phyloP scores from a whole-genome alignment of 257 asterid genomes.

The Fraxinus quadrangulata region DNA sequence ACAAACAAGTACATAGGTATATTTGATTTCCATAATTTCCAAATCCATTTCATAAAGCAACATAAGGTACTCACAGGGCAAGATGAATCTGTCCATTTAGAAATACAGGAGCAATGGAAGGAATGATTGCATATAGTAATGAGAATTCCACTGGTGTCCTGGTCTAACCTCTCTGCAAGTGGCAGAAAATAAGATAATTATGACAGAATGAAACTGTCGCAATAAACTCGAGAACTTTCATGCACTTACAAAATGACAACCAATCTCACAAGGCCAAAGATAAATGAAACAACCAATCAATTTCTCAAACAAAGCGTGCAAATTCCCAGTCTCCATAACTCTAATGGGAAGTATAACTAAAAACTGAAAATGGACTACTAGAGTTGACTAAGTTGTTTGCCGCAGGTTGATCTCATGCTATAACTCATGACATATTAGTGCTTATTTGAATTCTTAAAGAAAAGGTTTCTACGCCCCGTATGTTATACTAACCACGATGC shows the following conservation, averaged over 20 bases:
- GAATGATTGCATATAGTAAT: slow-evolving; percentile 97
- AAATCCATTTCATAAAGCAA: background rate
- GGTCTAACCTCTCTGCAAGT: slow-evolving; percentile 84
- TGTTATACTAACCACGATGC: too few relatives aligned
- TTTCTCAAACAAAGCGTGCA: too few relatives aligned
- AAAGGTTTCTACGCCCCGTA: background rate
- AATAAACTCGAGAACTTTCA: too few relatives aligned
- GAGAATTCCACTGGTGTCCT: slow-evolving; percentile 83
- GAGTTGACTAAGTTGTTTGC: slow-evolving; percentile 3
- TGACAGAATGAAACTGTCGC: too few relatives aligned
- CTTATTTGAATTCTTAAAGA: background rate
- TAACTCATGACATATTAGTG: background rate
- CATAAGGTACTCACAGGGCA: slow-evolving; percentile 72
- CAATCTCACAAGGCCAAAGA: too few relatives aligned
- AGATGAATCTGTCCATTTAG: slow-evolving; percentile 98
- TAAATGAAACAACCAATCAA: background rate
- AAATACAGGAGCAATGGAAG: slow-evolving; percentile 97
- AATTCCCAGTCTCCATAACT: background rate
- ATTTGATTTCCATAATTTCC: background rate
- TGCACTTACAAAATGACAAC: too few relatives aligned
- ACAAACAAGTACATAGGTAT: background rate
- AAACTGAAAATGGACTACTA: background rate
- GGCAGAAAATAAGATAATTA: too few relatives aligned
- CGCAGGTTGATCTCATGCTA: background rate
- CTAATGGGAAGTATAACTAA: slow-evolving; percentile 5